Evolutionary conservation across 495 filamentous ascomycete genomes (phyloP), one percentile per base, ranked within the genome.

Genomic region (Hypoxylon intermedium): DNA sequence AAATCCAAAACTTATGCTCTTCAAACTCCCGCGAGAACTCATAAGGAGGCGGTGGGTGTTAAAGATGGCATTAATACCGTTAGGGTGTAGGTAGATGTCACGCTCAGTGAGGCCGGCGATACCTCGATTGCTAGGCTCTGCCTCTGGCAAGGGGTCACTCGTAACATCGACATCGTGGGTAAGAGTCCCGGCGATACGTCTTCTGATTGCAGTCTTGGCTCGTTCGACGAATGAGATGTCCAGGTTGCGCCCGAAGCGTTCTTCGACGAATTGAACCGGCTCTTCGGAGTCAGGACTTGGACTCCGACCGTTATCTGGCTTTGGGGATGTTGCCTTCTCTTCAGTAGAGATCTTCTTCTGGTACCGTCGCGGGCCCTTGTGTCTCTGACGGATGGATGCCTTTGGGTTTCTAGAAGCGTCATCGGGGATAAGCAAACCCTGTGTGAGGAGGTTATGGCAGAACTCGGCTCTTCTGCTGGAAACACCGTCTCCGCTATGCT

Each of bases 11-110:
- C 84, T 86, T 60, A 93, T 80, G 65, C 88, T 91, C 72, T 89
- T 89, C 57, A 20, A 65, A 73, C 7, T 83, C 85, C 37, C 85
- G 81, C 3, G 82, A n/a, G n/a, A n/a, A n/a, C n/a, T 77, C 53
- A 74, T 75, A 56, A 95, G 72, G 15, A 96, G 71, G 23, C 87
- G 87, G 72, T 98, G 94, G 0, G 88, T 81, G 59, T 91, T 90
- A 74, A 92, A 98, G 15, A 98, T 97, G 30, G 94, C 85, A 67
- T 87, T 96, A 92, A 98, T 98, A 18, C 94, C 94, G 40, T 82
- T 87, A 1, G 95, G 89, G 62, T 89, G 91, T 0, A 98, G 79
- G 62, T 89, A 94, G 26, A 98, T 87, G 71, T 98, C 95, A n/a
- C 93, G 84, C 72, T 96, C 92, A 5, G 86, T 85, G 47, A 97